Base-by-base conservation (phyloP, 495 filamentous ascomycete species). In the Lasiosphaeriaceae sp. region DNA sequence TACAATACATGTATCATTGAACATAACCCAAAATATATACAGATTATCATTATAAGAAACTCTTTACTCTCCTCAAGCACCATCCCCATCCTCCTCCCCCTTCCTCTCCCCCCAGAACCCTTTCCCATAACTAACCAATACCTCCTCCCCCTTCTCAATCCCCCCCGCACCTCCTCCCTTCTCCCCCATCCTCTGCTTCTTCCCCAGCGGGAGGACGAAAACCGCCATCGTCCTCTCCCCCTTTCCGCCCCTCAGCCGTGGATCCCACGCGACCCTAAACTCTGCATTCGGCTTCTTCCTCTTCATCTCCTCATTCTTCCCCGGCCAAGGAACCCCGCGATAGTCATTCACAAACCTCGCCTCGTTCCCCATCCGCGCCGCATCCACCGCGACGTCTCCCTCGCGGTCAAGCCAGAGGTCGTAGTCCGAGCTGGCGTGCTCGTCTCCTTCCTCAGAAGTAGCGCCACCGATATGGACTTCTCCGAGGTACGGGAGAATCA, bases 301-400 rank as follows among this genome's bases (percentile, higher is more conserved):
- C 41, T 23, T 59, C 3, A 29, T 45, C 2, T 11, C 53, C 20
- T 29, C 39, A 14, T n/a, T n/a, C n/a, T n/a, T n/a, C 35, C 47
- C 12, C 37, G 24, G n/a, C 34, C 35, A 17, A 0, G 68, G 68
- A 4, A 90, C 75, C 1, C 87, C 86, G 17, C 88, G 77, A 60
- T 87, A 91, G 67, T 91, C 88, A 61, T 91, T 91, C 31, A 87
- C 76, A 66, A 87, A 90, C 11, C 88, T 70, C 3, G 82, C 86
- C 69, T 90, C 88, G 60, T 88, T 90, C 3, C 87, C 87, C 45
- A 64, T 66, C 11, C 65, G 72, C 7, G 67, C 74, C 2, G 86
- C 88, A 64, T 91, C 88, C 16, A 90, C 77, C 5, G 82, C 84
- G 0, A 90, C 66, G 21, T 77, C 80, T 3, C 63, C 60, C 3